Evolutionary conservation across 306 rosid genomes (phyloP), one percentile per base, ranked within the genome.

Genomic region (Dryas octopetala): DNA sequence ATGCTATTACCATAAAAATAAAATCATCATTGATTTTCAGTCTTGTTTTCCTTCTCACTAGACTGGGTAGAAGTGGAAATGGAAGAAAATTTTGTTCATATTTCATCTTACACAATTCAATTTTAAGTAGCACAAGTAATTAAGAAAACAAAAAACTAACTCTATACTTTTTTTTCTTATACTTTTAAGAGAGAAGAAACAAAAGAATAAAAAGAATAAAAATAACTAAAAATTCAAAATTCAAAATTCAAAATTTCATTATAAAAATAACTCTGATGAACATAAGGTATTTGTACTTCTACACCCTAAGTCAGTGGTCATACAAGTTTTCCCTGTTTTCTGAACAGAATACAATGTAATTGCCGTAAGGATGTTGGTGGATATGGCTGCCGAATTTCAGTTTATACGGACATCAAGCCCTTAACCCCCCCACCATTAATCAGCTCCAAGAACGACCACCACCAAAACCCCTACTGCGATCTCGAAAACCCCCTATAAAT

Each of bases 391-490:
- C 10, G 6, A 28, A 32, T 47, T 57, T 43, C 19, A 76, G 73
- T 62, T 66, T 46, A 61, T 66, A n/a, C 8, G 47, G 41, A 45
- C 52, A 40, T 71, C 78, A 59, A 52, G 74, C 51, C 51, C 53
- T 44, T 71, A 54, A 28, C 74, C 44, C 51, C 23, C 4, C 48
- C 52, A 55, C n/a, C 79, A 53, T 38, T 66, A n/a, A 77, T 87
- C 74, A 91, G 81, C 87, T 89, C 93, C 95, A 82, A 0, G 89
- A 48, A 28, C 91, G 89, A 72, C 90, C 78, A 8, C 91, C 85
- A 47, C 95, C 79, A 32, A 78, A 81, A 53, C 91, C 86, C 84
- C 85, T 83, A 10, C 90, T 85, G 1, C 89, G 92, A 58, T 91
- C 97, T 72, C 97, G 88, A 79, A 76, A 86, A 48, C 88, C 89